Conservation (phyloP, 139 green algal species). For the Chlamydomonas schloesseri region DNA sequence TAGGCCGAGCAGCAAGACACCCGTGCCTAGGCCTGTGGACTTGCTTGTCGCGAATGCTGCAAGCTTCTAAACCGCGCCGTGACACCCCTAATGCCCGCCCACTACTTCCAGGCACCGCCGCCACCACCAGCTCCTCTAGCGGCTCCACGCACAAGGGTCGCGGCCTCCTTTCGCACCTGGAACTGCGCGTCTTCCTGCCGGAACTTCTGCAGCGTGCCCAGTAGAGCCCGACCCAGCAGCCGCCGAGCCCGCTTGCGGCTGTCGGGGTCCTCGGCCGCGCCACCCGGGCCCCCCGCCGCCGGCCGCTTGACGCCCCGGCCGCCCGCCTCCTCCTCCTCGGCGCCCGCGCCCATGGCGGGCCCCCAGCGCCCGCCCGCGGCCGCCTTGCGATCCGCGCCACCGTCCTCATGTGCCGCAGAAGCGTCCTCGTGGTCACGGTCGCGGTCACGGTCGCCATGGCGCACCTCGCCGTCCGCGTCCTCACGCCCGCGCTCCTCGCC, state of each 20-base stretch:
- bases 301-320: background rate
- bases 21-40: no score
- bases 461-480: background rate
- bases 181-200: slow-evolving; percentile 42
- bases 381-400: background rate
- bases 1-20: no score
- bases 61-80: no score
- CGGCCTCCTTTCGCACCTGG: slow-evolving; percentile 23
- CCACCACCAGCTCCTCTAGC: no score
- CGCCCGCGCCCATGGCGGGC: background rate
- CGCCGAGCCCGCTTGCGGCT: slow-evolving; percentile 65
- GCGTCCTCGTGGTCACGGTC: background rate
- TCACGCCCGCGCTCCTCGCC: background rate
- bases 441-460: background rate
- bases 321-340: background rate
- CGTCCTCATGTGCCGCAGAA: no score
- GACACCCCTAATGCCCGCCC: no score
- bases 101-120: no score
- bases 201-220: slow-evolving; percentile 77
- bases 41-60: no score
- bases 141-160: no score
- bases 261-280: slow-evolving; percentile 17
- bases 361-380: background rate
- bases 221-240: slow-evolving; percentile 72
- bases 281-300: background rate